Evolutionary conservation across 31 red algal genomes (phyloP).

Genomic region (Odonthalia washingtoniensis): DNA sequence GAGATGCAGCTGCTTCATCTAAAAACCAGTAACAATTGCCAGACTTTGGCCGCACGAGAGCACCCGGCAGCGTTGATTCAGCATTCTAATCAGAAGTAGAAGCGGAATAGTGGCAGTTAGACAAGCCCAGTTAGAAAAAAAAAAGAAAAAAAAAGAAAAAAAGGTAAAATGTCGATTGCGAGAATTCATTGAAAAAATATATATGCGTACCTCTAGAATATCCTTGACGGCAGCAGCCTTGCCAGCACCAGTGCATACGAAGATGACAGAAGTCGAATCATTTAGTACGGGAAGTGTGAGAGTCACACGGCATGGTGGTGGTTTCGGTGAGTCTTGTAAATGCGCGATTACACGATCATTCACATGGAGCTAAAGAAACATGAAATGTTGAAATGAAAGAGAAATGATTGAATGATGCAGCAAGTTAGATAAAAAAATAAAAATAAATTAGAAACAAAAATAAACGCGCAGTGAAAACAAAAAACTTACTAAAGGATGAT

Average conservation of each 20-base stretch:
- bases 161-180: not conserved
- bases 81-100: conserved; percentile 24
- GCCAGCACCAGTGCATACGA: conserved; percentile 76
- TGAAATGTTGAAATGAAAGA: too few relatives aligned
- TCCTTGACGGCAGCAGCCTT: conserved; percentile 74
- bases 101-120: too few relatives aligned
- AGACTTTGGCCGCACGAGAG: conserved; percentile 36
- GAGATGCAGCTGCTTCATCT: conserved; percentile 57
- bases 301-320: conserved; percentile 83
- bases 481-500: conserved; percentile 63
- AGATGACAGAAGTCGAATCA: conserved; percentile 59
- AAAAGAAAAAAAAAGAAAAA: too few relatives aligned
- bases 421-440: too few relatives aligned
- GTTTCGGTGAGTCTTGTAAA: conserved; percentile 87
- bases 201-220: conserved; percentile 82
- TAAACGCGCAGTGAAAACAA: too few relatives aligned
- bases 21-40: conserved; percentile 60
- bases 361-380: conserved; percentile 64
- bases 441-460: too few relatives aligned
- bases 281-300: conserved; percentile 82
- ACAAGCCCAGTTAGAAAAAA: too few relatives aligned
- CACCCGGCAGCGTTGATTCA: conserved; percentile 49
- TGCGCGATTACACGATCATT: conserved; percentile 43
- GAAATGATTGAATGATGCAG: too few relatives aligned
- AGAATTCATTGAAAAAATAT: too few relatives aligned